Evolutionary conservation across 768 basidiomycete species (phyloP), one percentile per base, ranked within the genome.

Genomic region (Panus rudis): DNA sequence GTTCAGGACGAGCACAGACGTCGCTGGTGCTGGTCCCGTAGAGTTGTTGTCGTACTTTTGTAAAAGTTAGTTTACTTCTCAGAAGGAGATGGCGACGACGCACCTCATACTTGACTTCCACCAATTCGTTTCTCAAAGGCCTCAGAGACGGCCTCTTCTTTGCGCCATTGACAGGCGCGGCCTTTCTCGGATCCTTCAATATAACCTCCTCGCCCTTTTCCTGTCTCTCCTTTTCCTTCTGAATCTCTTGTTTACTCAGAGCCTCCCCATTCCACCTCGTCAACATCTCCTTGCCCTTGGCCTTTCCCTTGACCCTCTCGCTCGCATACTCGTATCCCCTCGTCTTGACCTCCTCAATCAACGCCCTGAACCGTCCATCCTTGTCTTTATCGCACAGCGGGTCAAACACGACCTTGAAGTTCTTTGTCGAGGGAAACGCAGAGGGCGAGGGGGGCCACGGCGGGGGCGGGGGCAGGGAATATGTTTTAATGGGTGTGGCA

Each of bases 31-130:
- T 0, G 84, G 73, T 0, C 80, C 79, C 1, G 70, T 69, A 1
- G 90, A 87, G 53, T 85, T 68, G 19, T 65, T 64, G 59, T 93
- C 91, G 67, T 84, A 79, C 90, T 94, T 60, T 21, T 28, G 28
- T 12, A 33, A 27, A 16, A 42, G 17, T 10, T 26, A 26, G 39
- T 25, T 32, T 22, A 13, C 24, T 21, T 21, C 14, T 35, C 34
- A 39, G 12, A 38, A 41, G 44, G 20, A 48, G 33, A 43, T 40
- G 42, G 22, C 25, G 41, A 21, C 22, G 45, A 62, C 68, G 51
- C 52, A 83, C 82, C 71, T 81, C 76, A 47, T 80, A 85, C 41
- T 67, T 66, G 35, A 69, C 45, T 39, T 69, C 65, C 19, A 70
- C 49, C 41, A 84, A 69, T 35, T 71, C 63, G 20, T 61, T 56